Percentiles rank a stretch among this genome's conserved stretches.
These are phyloP conservation scores for Vigna reflexopilosa DNA, from an alignment of 306 rosid species.

Conservation along the genomic window DNA sequence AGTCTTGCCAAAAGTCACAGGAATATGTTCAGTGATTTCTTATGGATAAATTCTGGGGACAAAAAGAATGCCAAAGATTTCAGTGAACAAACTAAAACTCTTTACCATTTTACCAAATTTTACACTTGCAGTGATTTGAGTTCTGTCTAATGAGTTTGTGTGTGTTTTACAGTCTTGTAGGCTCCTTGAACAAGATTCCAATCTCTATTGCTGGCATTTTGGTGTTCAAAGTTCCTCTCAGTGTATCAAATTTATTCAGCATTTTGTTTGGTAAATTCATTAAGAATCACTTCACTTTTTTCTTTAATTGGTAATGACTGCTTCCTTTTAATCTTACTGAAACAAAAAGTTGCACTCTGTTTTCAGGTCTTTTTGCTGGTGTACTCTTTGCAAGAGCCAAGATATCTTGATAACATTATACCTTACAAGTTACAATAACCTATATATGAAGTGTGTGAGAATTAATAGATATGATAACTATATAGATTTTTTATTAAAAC, in stretches of 20 bases:
- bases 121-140: background rate
- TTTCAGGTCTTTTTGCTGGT: slow-evolving; percentile 90
- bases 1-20: background rate
- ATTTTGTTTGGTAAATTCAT: slow-evolving; percentile 78
- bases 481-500: background rate
- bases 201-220: slow-evolving; percentile 80
- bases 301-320: background rate
- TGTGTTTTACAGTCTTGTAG: slow-evolving; percentile 69
- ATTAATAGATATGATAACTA: slow-evolving; percentile 6
- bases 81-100: background rate
- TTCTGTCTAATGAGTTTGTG: slow-evolving; percentile 26
- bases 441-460: slow-evolving; percentile 34
- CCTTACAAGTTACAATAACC: background rate
- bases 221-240: slow-evolving; percentile 75
- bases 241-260: slow-evolving; percentile 73
- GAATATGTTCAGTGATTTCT: background rate
- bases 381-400: slow-evolving; percentile 84
- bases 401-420: slow-evolving; percentile 58
- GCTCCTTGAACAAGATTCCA: slow-evolving; percentile 95
- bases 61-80: background rate
- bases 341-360: slow-evolving; percentile 6
- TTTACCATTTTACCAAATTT: slow-evolving; percentile 5
- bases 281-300: background rate
- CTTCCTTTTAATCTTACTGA: slow-evolving; percentile 12
- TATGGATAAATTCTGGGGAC: background rate